Evolutionary conservation across 306 rosid species (phyloP), one percentile per base, ranked within the genome.

Genomic region (Ormosia semicastrata): DNA sequence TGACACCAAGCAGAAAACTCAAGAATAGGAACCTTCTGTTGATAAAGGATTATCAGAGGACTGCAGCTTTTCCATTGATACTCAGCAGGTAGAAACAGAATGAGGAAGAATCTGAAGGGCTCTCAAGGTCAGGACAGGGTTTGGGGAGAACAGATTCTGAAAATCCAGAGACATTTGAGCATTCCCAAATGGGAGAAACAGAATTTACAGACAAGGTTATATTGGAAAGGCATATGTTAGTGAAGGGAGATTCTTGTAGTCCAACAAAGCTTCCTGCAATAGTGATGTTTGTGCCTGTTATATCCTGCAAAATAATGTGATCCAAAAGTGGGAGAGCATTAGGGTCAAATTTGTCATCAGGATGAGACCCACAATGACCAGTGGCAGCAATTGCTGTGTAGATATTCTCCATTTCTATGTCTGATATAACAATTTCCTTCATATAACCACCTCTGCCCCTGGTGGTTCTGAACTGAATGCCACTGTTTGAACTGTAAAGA

Each of bases 391-490:
- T 85, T 43, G 93, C 95, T 44, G 66, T 44, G 67, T 80, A 52
- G 50, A 92, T 77, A 83, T 86, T 88, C 58, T 83, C 81, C 89
- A 95, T 87, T 86, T 78, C 82, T 53, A 89, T 76, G 64, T 88
- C 87, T 14, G 98, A 87, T 53, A 95, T 81, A 7, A 86, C 52
- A n/a, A 93, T 86, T 49, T 87, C 84, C 71, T 86, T 84, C 52
- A 95, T 92, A 56, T 90, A 93, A 62, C 98, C 99, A 32, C 99
- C 99, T 87, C 99, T 88, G 0, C 99, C 99, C 66, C 76, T 86
- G 5, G 89, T 85, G 30, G 99, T 95, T 82, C 97, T 88, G 70
- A 95, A 87, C 81, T 82, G 89, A 50, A 95, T 83, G 56, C 95
- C 99, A 44, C 85, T 86, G 15, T 71, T 68, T 15, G 99, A 93